These are phyloP conservation scores for Pyricularia pennisetigena DNA, from an alignment of 2,329 filamentous ascomycete species.

Conservation along the genomic window DNA sequence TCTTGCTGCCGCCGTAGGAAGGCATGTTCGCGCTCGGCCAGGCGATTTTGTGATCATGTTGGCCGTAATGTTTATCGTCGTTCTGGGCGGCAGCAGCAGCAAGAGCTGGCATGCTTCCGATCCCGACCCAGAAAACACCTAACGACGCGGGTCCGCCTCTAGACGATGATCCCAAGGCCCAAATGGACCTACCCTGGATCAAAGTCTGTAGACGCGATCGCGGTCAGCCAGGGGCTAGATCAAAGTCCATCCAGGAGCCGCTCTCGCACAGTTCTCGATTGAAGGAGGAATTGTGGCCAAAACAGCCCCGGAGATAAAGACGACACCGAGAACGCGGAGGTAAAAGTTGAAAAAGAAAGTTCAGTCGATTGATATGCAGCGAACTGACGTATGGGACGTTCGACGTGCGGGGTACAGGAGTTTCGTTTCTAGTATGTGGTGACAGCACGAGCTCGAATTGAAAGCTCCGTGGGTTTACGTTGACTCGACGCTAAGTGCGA, in stretches of 20 bases:
- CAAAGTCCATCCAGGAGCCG: constrained; percentile 4
- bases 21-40: constrained; percentile 31
- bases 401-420: background rate
- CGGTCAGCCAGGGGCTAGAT: constrained; percentile 1
- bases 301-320: background rate
- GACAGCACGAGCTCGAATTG: background rate
- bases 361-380: background rate
- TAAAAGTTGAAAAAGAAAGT: background rate
- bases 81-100: constrained; percentile 9
- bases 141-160: background rate
- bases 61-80: constrained; percentile 21
- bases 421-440: background rate
- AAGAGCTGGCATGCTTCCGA: constrained; percentile 23
- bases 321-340: background rate
- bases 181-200: background rate
- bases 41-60: constrained; percentile 29
- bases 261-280: background rate
- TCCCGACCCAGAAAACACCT: constrained; percentile 15
- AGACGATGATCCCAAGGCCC: constrained; percentile 1
- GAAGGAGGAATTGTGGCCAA: background rate
- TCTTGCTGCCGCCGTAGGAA: constrained; percentile 16
- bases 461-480: background rate
- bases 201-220: constrained; percentile 2
- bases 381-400: background rate
- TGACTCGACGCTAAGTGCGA: background rate